These are phyloP conservation scores for Mycosarcoma maydis DNA, from an alignment of 1,284 basidiomycete species.

Conservation along the genomic window DNA sequence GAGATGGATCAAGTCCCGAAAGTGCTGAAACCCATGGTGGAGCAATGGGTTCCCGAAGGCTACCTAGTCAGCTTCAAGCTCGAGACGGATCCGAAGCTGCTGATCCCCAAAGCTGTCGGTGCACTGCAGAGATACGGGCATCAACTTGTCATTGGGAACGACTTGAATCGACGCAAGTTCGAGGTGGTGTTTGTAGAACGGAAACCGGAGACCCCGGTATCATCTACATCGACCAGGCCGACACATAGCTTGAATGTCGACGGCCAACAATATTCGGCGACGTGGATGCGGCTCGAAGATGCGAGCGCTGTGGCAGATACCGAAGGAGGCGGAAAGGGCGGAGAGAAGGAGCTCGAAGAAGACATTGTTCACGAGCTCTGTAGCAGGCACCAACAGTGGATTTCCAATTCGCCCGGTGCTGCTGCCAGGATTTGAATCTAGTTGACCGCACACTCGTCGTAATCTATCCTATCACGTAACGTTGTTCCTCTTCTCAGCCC, in stretches of 20 bases:
- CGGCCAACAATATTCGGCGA: slow-evolving; percentile 71
- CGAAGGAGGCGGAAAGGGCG: slow-evolving; percentile 56
- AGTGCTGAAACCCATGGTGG: slow-evolving; percentile 88
- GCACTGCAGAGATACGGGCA: slow-evolving; percentile 94
- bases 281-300: slow-evolving; percentile 76
- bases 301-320: background rate
- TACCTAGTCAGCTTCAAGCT: slow-evolving; percentile 99
- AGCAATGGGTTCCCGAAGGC: slow-evolving; percentile 90
- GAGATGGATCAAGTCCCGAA: slow-evolving; percentile 99
- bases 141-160: slow-evolving; percentile 95
- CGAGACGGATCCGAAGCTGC: slow-evolving; percentile 84
- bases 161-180: slow-evolving; percentile 85
- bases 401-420: slow-evolving; percentile 44
- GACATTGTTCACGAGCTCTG: slow-evolving; percentile 84
- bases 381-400: slow-evolving; percentile 79
- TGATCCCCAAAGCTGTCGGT: slow-evolving; percentile 88
- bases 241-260: slow-evolving; percentile 9
- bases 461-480: too few relatives aligned
- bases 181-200: slow-evolving; percentile 86
- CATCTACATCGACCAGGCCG: background rate
- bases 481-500: too few relatives aligned
- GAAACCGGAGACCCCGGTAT: background rate
- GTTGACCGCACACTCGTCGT: too few relatives aligned
- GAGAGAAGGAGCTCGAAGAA: slow-evolving; percentile 80
- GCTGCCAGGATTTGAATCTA: slow-evolving; percentile 17